A percentile compares a stretch with the other conserved stretches of the same genome.
Evolutionary conservation across 2,329 filamentous ascomycete genomes (phyloP).

Genomic region (Venturia aucupariae): DNA sequence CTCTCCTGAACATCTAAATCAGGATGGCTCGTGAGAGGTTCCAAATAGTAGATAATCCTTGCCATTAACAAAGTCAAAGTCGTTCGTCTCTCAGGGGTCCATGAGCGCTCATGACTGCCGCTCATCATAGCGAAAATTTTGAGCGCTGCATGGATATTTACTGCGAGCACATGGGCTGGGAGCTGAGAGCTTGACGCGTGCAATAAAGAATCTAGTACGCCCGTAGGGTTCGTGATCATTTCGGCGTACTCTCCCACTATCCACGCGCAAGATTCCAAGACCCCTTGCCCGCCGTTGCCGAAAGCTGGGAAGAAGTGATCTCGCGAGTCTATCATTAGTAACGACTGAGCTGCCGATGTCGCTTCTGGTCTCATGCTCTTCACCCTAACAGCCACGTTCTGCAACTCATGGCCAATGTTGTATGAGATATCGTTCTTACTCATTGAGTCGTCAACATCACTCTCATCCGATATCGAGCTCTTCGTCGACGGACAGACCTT

Average conservation of each 20-base stretch:
- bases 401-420: slow-evolving; percentile 72
- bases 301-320: slow-evolving; percentile 45
- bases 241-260: slow-evolving; percentile 79
- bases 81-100: slow-evolving; percentile 66
- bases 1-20: slow-evolving; percentile 91
- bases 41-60: slow-evolving; percentile 71
- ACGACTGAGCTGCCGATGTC: slow-evolving; percentile 69
- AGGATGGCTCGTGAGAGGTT: slow-evolving; percentile 70
- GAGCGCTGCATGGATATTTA: slow-evolving; percentile 72
- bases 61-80: slow-evolving; percentile 69
- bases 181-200: slow-evolving; percentile 52
- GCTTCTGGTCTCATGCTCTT: slow-evolving; percentile 70
- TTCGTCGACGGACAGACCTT: slow-evolving; percentile 51
- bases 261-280: slow-evolving; percentile 72
- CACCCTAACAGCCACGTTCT: slow-evolving; percentile 87
- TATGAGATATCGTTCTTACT: slow-evolving; percentile 45
- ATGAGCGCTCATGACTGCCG: slow-evolving; percentile 53
- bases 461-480: slow-evolving; percentile 17
- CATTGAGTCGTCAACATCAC: slow-evolving; percentile 20
- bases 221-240: slow-evolving; percentile 60
- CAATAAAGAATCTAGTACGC: slow-evolving; percentile 63
- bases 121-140: slow-evolving; percentile 74
- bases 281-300: slow-evolving; percentile 46
- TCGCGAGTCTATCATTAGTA: slow-evolving; percentile 57
- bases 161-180: slow-evolving; percentile 59